Conservation (phyloP, 805 yeast species). For the Hanseniaspora vineae region DNA sequence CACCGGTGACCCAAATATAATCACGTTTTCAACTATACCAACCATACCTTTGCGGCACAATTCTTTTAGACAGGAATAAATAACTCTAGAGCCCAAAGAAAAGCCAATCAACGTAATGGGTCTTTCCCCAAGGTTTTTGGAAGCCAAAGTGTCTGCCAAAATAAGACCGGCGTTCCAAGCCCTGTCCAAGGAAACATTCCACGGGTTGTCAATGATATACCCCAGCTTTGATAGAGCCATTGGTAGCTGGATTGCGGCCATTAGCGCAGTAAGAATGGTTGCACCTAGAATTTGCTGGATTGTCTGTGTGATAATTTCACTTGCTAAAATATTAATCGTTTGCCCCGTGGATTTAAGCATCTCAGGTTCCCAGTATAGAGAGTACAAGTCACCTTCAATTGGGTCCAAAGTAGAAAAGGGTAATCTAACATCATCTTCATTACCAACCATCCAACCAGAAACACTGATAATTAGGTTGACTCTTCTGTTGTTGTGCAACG, state of each 20-base stretch:
- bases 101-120: slow-evolving; percentile 91
- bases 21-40: slow-evolving; percentile 83
- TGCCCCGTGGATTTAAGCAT: slow-evolving; percentile 94
- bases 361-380: slow-evolving; percentile 95
- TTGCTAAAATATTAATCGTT: slow-evolving; percentile 84
- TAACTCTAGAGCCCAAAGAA: slow-evolving; percentile 84
- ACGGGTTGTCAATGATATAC: slow-evolving; percentile 86
- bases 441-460: slow-evolving; percentile 96
- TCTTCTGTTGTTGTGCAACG: slow-evolving; percentile 81
- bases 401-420: slow-evolving; percentile 97
- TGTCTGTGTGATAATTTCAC: slow-evolving; percentile 84
- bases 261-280: slow-evolving; percentile 74
- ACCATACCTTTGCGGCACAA: slow-evolving; percentile 74
- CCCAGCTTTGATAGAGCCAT: slow-evolving; percentile 83
- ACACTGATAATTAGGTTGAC: slow-evolving; percentile 80
- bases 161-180: slow-evolving; percentile 95
- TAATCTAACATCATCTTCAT: slow-evolving; percentile 85
- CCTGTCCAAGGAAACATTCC: slow-evolving; percentile 93
- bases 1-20: slow-evolving; percentile 77
- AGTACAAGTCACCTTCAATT: slow-evolving; percentile 90
- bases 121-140: slow-evolving; percentile 80
- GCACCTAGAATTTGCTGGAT: slow-evolving; percentile 92
- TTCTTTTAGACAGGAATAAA: slow-evolving; percentile 79
- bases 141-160: slow-evolving; percentile 78
- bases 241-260: slow-evolving; percentile 89